Evolutionary conservation across 1,284 basidiomycete species (phyloP).

Genomic region (Apiotrichum mycotoxinovorans): DNA sequence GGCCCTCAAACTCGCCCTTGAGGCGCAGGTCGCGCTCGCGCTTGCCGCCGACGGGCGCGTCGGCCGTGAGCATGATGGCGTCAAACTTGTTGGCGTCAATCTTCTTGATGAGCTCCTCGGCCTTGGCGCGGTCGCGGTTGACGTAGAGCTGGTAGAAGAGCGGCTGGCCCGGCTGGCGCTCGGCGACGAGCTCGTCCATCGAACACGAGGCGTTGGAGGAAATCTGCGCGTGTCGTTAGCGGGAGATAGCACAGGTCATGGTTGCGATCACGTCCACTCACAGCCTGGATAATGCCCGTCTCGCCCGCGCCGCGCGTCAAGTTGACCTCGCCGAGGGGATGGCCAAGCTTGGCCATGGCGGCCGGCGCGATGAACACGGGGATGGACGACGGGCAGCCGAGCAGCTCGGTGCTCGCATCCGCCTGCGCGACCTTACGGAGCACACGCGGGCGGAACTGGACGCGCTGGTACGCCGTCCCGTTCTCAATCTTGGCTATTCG

Average conservation of each 20-base stretch:
- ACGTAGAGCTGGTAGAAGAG: slow-evolving; percentile 85
- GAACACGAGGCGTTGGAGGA: slow-evolving; percentile 83
- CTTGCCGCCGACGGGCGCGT: slow-evolving; percentile 80
- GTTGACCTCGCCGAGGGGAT: slow-evolving; percentile 82
- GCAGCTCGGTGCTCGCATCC: slow-evolving; percentile 70
- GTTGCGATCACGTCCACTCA: slow-evolving; percentile 24
- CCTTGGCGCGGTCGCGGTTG: slow-evolving; percentile 65
- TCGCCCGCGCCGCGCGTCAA: slow-evolving; percentile 70
- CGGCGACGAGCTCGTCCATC: slow-evolving; percentile 53
- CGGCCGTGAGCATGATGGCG: slow-evolving; percentile 86
- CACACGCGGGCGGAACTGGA: slow-evolving; percentile 78
- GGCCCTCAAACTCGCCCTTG: slow-evolving; percentile 47
- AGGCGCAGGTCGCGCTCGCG: slow-evolving; percentile 67
- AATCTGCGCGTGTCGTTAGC: slow-evolving; percentile 50
- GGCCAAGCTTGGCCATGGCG: slow-evolving; percentile 84
- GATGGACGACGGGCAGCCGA: slow-evolving; percentile 68
- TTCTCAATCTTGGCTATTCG: slow-evolving; percentile 60
- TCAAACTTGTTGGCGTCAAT: slow-evolving; percentile 61
- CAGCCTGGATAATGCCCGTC: slow-evolving; percentile 77
- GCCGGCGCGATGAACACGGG: slow-evolving; percentile 80
- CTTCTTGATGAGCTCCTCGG: slow-evolving; percentile 67
- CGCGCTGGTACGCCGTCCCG: slow-evolving; percentile 66
- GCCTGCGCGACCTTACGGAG: slow-evolving; percentile 66
- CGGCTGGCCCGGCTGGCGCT: slow-evolving; percentile 58
- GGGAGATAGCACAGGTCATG: background rate